Base-by-base conservation (phyloP, 208 protist species). In the Acanthamoeba healyi region DNA sequence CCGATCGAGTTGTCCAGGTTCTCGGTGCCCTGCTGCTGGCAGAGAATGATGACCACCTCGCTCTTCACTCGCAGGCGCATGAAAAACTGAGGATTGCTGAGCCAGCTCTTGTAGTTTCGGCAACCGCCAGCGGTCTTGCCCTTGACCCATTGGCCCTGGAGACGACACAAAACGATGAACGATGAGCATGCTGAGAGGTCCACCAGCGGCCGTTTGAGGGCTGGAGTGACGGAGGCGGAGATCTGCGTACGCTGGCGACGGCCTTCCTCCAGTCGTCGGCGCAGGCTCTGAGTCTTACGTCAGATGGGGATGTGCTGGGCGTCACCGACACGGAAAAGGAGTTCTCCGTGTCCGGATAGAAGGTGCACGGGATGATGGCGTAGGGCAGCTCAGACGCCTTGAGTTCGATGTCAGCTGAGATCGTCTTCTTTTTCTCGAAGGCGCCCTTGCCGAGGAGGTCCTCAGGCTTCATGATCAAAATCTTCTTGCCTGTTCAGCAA, bases 321-420 rank as follows among this genome's bases (percentile, higher is more conserved):
- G n/a, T 34, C 19, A 88, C 79, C 42, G 79, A 88, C 29, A 88
- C 32, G 29, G 79, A 54, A 34, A 88, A 88, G 79, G 29, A 32
- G 79, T 63, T 63, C 44, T 65, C 79, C 9, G 22, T 36, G n/a
- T 88, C 42, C 14, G 79, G 79, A 61, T 88, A 88, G 51, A 88
- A 88, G 32, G 79, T 88, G 79, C 79, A 88, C n/a, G 79, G 79
- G 15, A 88, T 88, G 79, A 88, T 61, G 15, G 42, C 79, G 79
- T 88, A 88, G 40, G 79, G 79, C 29, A 22, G 29, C 40, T 88
- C 79, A 14, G 79, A 54, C 22, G 79, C 46, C 36, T 88, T 54
- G 42, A 88, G 79, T 19, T 29, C 26, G 6, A 88, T 24, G 29
- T 88, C 79, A 4, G 51, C 46, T 15, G 79, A 88, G 40, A 88